Evolutionary conservation across 176 grass and related monocot genomes (phyloP), one percentile per base, ranked within the genome.

Genomic region (Carex myosuroides): DNA sequence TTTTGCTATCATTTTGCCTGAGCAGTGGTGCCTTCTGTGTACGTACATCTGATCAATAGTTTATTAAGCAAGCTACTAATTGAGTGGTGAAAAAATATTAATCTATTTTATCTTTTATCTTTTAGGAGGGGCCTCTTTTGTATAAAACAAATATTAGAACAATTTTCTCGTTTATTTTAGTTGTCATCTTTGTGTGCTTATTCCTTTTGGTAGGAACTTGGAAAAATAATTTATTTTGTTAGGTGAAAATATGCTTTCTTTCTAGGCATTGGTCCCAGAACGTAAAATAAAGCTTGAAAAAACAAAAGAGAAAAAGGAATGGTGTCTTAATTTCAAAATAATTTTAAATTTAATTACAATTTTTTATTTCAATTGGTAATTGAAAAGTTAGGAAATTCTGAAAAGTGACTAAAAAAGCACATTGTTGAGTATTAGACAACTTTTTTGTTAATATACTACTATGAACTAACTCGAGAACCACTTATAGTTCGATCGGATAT

Each of bases 1-100:
- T 85, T 88, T 88, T 92, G 85, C 87, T 80, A 94, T 61, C 11
- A 44, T 44, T 63, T 81, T 39, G 18, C 41, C 20, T 21, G 18
- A 72, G 37, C 18, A 48, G 39, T 72, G 69, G 35, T 20, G 69
- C 39, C 39, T 72, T 72, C 69, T 72, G 17, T 42, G 69, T 75
- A 29, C 21, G 66, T 70, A 44, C 13, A 71, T 71, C 60, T 48
- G 6, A 33, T 77, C 5, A 55, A 55, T 32, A 77, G 73, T 42
- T 70, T 44, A 32, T 29, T 78, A 57, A 13, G 52, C 13, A 48
- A 77, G 24, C 12, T 30, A 55, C 1, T 77, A 26, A 75, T 55
- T 77, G 55, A 77, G 50, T 56, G 24, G 46, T 17, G 26, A 32
- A 70, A 70, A 70, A 71, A 71, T 8, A 71, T 44, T 71, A 44